Conservation (phyloP, 2,329 filamentous ascomycete species). For the Colletotrichum scovillei region DNA sequence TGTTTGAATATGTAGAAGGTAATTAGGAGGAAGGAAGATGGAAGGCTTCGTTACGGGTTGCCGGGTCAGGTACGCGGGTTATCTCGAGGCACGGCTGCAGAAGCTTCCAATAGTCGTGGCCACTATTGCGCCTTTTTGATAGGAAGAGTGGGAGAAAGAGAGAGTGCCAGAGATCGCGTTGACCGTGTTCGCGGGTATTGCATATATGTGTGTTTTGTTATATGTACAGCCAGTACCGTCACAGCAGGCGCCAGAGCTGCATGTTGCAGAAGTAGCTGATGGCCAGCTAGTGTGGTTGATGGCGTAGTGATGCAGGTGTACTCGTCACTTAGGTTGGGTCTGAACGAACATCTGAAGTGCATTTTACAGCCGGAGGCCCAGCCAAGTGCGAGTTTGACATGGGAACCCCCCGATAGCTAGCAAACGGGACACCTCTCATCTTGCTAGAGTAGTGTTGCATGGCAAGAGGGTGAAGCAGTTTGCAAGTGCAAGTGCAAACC, state of each 20-base stretch:
- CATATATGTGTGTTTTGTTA: neutral
- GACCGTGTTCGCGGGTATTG: neutral
- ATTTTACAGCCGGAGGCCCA: neutral
- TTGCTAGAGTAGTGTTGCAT: constrained; percentile 1
- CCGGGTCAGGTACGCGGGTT: neutral
- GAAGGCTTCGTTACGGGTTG: neutral
- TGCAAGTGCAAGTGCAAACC: constrained; percentile 11
- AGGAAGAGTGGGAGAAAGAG: neutral
- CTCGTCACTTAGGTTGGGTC: too few relatives aligned
- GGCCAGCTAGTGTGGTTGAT: neutral
- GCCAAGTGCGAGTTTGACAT: neutral
- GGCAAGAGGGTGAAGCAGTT: constrained; percentile 9
- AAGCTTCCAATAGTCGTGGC: neutral
- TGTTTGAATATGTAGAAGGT: neutral
- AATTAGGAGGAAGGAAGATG: neutral
- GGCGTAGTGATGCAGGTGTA: neutral
- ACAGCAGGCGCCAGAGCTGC: neutral
- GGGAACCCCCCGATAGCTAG: neutral
- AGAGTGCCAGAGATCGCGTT: neutral
- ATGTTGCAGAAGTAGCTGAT: neutral
- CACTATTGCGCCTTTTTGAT: neutral
- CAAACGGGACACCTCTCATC: constrained; percentile 8
- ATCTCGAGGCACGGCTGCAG: neutral
- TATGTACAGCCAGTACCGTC: neutral
- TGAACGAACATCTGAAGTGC: neutral